Percentiles rank a stretch among this genome's conserved stretches.
These are phyloP conservation scores for Diatrype stigma DNA, from an alignment of 2,329 filamentous ascomycete species.

Conservation along the genomic window DNA sequence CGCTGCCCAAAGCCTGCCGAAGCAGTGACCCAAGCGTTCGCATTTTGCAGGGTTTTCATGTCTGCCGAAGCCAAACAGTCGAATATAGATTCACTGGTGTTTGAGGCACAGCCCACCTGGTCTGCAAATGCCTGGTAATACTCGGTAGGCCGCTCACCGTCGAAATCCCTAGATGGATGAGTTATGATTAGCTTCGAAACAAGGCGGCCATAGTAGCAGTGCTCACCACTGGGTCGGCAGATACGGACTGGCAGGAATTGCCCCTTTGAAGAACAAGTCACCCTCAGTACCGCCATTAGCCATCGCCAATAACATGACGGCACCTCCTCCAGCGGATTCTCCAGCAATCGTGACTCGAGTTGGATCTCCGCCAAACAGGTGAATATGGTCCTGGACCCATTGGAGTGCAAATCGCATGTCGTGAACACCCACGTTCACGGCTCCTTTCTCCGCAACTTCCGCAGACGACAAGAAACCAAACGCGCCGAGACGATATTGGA, in stretches of 20 bases:
- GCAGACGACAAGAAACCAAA: constrained; percentile 48
- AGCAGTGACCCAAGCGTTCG: constrained; percentile 27
- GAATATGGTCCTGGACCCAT: constrained; percentile 50
- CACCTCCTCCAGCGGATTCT: constrained; percentile 49
- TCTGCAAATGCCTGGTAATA: constrained; percentile 31
- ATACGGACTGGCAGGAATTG: constrained; percentile 41
- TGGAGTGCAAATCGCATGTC: constrained; percentile 48
- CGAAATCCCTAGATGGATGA: constrained; percentile 18
- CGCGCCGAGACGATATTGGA: constrained; percentile 39
- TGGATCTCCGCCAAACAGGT: constrained; percentile 48
- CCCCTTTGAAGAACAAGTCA: constrained; percentile 41
- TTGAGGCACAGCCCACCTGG: constrained; percentile 27
- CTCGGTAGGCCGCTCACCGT: constrained; percentile 25
- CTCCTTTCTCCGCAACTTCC: constrained; percentile 32
- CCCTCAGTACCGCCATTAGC: constrained; percentile 41
- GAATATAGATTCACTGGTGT: constrained; percentile 22
- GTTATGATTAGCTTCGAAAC: no score
- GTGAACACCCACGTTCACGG: constrained; percentile 44
- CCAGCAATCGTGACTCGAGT: constrained; percentile 50
- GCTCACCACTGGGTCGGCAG: constrained; percentile 47
- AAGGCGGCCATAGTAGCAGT: no score
- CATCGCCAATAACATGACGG: constrained; percentile 42
- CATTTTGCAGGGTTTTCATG: constrained; percentile 30
- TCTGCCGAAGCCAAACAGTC: constrained; percentile 32
- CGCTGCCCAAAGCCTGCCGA: constrained; percentile 22